These are phyloP conservation scores for Gaultheria prostrata DNA, from an alignment of 148 eudicot species.

Conservation along the genomic window DNA sequence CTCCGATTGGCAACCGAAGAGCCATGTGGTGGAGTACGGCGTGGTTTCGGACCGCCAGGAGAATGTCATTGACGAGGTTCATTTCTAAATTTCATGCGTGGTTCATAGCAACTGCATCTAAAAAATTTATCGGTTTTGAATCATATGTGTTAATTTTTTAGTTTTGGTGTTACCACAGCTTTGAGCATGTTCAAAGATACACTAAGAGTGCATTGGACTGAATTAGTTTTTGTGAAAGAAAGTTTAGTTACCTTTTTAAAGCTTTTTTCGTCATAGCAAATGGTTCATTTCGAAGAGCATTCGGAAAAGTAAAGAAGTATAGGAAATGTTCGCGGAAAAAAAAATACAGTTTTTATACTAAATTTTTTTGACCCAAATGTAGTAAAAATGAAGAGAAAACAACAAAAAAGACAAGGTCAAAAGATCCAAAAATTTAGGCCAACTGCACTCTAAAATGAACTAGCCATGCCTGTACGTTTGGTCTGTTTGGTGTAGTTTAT, in stretches of 20 bases:
- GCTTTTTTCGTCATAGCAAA: no score
- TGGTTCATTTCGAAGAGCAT: no score
- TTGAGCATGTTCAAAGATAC: background rate
- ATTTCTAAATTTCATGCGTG: background rate
- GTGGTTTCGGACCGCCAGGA: slow-evolving; percentile 55
- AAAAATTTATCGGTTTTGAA: background rate
- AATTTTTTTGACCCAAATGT: no score
- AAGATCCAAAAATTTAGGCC: background rate
- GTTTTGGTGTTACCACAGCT: background rate
- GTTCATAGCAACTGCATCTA: background rate
- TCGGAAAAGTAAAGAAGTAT: no score
- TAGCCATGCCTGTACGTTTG: no score
- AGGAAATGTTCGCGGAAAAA: no score
- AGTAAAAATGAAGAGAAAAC: no score
- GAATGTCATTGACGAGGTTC: slow-evolving; percentile 85
- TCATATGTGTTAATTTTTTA: background rate
- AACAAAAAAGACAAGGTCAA: no score
- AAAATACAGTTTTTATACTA: no score
- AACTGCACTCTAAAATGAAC: background rate
- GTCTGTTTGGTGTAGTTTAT: background rate
- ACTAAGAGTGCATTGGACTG: no score
- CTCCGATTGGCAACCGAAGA: slow-evolving; percentile 59
- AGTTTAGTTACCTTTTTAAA: no score
- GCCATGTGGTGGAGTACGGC: slow-evolving; percentile 91
- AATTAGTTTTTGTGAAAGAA: no score